Evolutionary conservation across 352 stramenopile species (phyloP).

Genomic region (Globisporangium takayamanum): DNA sequence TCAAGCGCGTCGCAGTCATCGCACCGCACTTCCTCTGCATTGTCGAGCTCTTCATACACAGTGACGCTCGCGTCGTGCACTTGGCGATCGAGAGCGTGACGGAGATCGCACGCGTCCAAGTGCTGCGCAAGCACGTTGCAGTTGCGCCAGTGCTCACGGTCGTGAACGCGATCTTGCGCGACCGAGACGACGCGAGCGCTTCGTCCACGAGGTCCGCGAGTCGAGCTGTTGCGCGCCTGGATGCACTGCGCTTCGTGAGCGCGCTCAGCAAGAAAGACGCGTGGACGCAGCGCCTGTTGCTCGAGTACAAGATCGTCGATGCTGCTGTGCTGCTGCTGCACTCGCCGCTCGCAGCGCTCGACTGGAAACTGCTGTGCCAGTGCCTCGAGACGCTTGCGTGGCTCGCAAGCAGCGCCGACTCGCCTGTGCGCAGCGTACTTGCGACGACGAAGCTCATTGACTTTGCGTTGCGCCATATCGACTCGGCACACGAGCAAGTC

Average conservation of each 20-base stretch:
- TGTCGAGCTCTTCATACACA: conserved; percentile 35
- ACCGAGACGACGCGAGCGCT: conserved; percentile 15
- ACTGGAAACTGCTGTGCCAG: conserved; percentile 32
- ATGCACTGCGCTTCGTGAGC: conserved; percentile 38
- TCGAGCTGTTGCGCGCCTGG: conserved; percentile 21
- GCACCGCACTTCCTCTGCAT: conserved; percentile 42
- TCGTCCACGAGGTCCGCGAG: neutral
- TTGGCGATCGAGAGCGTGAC: conserved; percentile 33
- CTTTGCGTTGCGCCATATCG: conserved; percentile 31
- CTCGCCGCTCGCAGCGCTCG: conserved; percentile 27
- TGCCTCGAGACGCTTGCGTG: conserved; percentile 49
- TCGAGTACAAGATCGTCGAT: conserved; percentile 51
- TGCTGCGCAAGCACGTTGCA: conserved; percentile 24
- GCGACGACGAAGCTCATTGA: conserved; percentile 46
- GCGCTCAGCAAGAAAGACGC: conserved; percentile 39
- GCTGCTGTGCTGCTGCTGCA: conserved; percentile 39
- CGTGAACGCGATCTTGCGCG: conserved; percentile 30
- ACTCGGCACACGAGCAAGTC: conserved; percentile 26
- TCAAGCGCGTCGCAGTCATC: conserved; percentile 26
- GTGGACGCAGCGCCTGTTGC: conserved; percentile 35
- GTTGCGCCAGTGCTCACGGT: conserved; percentile 38
- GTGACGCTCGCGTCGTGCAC: conserved; percentile 28
- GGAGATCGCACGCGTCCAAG: conserved; percentile 18
- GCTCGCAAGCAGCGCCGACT: conserved; percentile 31
- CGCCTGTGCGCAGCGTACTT: conserved; percentile 29